These are phyloP conservation scores for Gossypium lobatum DNA, from an alignment of 441 rosid genomes.

Conservation along the genomic window DNA sequence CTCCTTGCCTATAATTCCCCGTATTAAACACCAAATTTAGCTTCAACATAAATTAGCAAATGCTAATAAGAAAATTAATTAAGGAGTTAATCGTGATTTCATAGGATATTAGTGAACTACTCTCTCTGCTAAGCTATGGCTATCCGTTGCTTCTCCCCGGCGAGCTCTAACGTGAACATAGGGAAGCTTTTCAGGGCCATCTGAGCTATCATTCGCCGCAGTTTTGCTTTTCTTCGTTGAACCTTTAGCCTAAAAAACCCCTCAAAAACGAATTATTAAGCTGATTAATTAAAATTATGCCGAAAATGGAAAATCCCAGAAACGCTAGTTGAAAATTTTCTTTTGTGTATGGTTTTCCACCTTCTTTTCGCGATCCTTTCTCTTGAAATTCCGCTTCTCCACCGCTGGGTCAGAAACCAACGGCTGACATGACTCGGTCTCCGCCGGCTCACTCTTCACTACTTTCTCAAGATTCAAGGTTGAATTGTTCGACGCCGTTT, in stretches of 20 bases:
- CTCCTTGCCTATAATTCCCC: conserved; percentile 44
- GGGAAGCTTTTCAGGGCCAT: conserved; percentile 71
- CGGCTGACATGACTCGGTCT: conserved; percentile 46
- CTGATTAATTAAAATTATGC: background rate
- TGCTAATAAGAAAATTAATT: conserved; percentile 8
- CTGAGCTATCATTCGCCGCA: conserved; percentile 36
- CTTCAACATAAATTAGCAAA: conserved; percentile 3
- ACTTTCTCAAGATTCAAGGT: conserved; percentile 45
- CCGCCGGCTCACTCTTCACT: conserved; percentile 65
- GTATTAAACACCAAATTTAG: conserved; percentile 19
- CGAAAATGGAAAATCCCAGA: background rate
- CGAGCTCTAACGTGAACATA: conserved; percentile 97
- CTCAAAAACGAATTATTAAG: background rate
- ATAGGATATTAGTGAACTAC: conserved; percentile 31
- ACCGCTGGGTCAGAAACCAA: conserved; percentile 41
- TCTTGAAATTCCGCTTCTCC: conserved; percentile 50
- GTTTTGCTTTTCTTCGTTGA: conserved; percentile 75
- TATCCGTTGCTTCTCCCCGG: conserved; percentile 97
- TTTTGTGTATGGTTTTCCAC: conserved; percentile 25
- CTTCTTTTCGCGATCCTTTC: conserved; percentile 76
- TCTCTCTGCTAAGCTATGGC: conserved; percentile 98
- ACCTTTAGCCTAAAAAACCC: conserved; percentile 45
- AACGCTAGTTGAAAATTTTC: conserved; percentile 15
- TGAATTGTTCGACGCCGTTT: conserved; percentile 43
- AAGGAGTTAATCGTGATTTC: background rate